Evolutionary conservation across 2,329 filamentous ascomycete species (phyloP).

Genomic region (Xylariaceae sp.): DNA sequence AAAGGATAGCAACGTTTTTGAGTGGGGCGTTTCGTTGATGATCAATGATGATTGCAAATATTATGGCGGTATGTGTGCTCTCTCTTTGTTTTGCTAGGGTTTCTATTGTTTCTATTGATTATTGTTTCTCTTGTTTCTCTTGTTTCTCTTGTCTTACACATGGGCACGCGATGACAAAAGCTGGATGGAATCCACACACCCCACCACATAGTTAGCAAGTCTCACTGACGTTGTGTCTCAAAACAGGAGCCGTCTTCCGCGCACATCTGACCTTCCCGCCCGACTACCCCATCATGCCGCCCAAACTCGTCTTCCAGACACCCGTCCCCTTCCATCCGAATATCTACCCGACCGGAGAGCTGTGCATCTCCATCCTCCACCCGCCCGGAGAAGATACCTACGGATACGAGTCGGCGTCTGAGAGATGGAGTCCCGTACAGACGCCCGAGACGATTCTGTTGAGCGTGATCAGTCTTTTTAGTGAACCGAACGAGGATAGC

Average conservation of each 20-base stretch:
- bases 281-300: constrained; percentile 82
- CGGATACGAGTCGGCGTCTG: constrained; percentile 83
- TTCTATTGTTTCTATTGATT: too few species aligned
- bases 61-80: constrained; percentile 67
- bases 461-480: constrained; percentile 86
- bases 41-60: constrained; percentile 90
- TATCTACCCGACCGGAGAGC: constrained; percentile 78
- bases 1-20: constrained; percentile 80
- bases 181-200: not conserved
- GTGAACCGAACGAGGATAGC: constrained; percentile 89
- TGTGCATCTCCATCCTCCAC: constrained; percentile 97
- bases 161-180: not conserved
- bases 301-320: constrained; percentile 77
- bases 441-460: constrained; percentile 91
- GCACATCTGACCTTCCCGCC: constrained; percentile 76
- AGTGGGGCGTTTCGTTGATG: constrained; percentile 99
- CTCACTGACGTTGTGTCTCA: not conserved
- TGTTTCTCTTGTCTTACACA: not conserved
- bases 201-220: too few species aligned
- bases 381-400: constrained; percentile 90
- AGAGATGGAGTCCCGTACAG: constrained; percentile 94
- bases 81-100: not conserved
- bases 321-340: constrained; percentile 91
- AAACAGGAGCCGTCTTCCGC: constrained; percentile 81
- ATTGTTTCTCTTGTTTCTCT: not conserved